These are phyloP conservation scores for Nakazawaea molendinolei DNA, from an alignment of 805 yeast genomes.

Conservation along the genomic window DNA sequence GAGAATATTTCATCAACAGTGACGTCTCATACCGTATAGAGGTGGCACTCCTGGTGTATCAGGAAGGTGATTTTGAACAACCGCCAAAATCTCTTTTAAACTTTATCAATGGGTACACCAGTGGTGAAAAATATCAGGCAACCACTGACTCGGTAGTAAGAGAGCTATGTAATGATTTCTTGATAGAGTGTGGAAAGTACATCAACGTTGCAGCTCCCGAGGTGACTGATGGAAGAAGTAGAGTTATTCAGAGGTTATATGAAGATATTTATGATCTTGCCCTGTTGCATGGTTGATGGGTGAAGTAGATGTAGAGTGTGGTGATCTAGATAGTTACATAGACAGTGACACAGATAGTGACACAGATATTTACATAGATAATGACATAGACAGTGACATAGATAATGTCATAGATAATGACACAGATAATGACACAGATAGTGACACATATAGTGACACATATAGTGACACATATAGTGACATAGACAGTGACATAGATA, in stretches of 20 bases:
- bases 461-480: too few relatives aligned
- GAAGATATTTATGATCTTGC: slow-evolving; percentile 8
- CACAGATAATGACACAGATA: too few relatives aligned
- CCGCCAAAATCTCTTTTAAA: slow-evolving; percentile 29
- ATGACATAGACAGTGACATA: too few relatives aligned
- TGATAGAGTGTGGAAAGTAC: not conserved
- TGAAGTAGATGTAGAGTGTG: too few relatives aligned
- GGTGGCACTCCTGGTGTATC: slow-evolving; percentile 62
- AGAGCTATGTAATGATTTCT: slow-evolving; percentile 23
- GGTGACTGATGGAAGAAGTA: not conserved
- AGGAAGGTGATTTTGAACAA: slow-evolving; percentile 23
- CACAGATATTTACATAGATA: too few relatives aligned
- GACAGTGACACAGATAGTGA: too few relatives aligned
- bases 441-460: too few relatives aligned
- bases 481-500: too few relatives aligned
- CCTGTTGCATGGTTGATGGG: too few relatives aligned
- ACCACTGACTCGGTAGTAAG: slow-evolving; percentile 25
- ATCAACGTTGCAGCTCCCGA: not conserved
- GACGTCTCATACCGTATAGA: slow-evolving; percentile 67
- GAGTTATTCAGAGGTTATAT: slow-evolving; percentile 4
- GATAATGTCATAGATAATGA: too few relatives aligned
- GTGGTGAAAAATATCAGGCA: slow-evolving; percentile 27
- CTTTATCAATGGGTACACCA: slow-evolving; percentile 40
- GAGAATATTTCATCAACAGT: slow-evolving; percentile 62
- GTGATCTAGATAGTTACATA: too few relatives aligned